Evolutionary conservation across 2,329 filamentous ascomycete species (phyloP).

Genomic region (Fusarium floridanum): DNA sequence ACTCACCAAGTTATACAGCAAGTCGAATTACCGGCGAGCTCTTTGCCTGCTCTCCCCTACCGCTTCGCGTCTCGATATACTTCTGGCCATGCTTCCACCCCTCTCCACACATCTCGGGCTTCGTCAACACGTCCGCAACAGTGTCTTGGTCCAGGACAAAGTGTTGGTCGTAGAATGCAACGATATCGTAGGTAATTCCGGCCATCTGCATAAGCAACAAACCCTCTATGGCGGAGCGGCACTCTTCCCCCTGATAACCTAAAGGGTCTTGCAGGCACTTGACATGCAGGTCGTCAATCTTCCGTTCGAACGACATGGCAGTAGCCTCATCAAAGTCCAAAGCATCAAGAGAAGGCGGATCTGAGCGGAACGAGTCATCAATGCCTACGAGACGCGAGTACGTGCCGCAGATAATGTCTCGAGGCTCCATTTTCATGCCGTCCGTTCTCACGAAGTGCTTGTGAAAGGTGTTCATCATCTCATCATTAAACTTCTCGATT

Average conservation of each 20-base stretch:
- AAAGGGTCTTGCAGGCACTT: background rate
- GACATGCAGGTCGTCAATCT: background rate
- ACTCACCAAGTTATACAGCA: background rate
- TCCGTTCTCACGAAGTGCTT: background rate
- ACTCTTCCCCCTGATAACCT: background rate
- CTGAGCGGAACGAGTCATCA: background rate
- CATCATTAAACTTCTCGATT: background rate
- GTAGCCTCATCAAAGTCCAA: background rate
- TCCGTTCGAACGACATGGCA: background rate
- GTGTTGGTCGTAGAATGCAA: background rate
- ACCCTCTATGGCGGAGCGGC: background rate
- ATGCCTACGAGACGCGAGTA: background rate
- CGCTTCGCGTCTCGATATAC: background rate
- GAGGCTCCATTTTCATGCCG: background rate
- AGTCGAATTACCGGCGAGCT: background rate
- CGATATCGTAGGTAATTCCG: background rate
- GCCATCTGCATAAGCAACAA: background rate
- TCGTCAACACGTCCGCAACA: background rate
- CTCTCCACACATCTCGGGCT: background rate
- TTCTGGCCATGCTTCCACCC: background rate
- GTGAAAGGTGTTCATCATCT: too few relatives aligned
- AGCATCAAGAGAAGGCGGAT: background rate
- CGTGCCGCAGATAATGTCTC: background rate
- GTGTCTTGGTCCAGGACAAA: background rate
- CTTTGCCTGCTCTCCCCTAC: background rate